phyloP scores from a whole-genome alignment of 345 rosid species.

The Ceriops tagal region DNA sequence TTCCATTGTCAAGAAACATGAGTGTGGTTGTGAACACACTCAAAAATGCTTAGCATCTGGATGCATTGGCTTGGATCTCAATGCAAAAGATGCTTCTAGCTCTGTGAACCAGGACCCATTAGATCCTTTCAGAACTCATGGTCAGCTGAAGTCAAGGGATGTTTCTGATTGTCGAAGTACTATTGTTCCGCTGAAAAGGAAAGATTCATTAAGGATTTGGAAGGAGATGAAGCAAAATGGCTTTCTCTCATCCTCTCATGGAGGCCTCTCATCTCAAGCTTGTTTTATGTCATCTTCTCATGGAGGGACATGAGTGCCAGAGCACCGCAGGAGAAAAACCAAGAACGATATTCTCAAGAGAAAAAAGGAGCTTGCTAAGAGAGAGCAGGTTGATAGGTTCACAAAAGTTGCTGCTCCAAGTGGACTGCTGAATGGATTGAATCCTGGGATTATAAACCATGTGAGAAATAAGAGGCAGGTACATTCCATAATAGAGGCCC shows the following conservation, averaged over 20 bases:
- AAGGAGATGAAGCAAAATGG: conserved; percentile 88
- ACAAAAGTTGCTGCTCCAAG: conserved; percentile 88
- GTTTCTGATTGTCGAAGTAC: conserved; percentile 77
- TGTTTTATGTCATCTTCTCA: conserved; percentile 39
- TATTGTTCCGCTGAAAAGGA: conserved; percentile 40
- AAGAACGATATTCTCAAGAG: conserved; percentile 51
- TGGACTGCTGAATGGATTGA: conserved; percentile 76
- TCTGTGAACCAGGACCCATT: conserved; percentile 41
- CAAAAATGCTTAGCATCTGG: conserved; percentile 25
- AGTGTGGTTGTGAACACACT: conserved; percentile 16
- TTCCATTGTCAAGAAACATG: conserved; percentile 22
- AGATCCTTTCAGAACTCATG: conserved; percentile 30
- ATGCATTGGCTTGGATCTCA: conserved; percentile 49
- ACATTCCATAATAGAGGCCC: conserved; percentile 76
- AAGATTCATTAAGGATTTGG: conserved; percentile 70
- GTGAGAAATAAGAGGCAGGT: conserved; percentile 88
- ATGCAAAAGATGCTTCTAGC: conserved; percentile 50
- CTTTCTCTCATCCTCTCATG: conserved; percentile 68
- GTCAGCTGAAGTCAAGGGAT: conserved; percentile 30
- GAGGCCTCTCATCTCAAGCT: conserved; percentile 47
- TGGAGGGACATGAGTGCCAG: conserved; percentile 59
- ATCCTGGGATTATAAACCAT: conserved; percentile 89
- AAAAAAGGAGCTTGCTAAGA: conserved; percentile 70
- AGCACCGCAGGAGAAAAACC: conserved; percentile 61
- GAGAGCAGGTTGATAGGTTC: conserved; percentile 71